Base-by-base conservation (phyloP, 1,284 basidiomycete genomes). In the Exobasidium rhododendri region DNA sequence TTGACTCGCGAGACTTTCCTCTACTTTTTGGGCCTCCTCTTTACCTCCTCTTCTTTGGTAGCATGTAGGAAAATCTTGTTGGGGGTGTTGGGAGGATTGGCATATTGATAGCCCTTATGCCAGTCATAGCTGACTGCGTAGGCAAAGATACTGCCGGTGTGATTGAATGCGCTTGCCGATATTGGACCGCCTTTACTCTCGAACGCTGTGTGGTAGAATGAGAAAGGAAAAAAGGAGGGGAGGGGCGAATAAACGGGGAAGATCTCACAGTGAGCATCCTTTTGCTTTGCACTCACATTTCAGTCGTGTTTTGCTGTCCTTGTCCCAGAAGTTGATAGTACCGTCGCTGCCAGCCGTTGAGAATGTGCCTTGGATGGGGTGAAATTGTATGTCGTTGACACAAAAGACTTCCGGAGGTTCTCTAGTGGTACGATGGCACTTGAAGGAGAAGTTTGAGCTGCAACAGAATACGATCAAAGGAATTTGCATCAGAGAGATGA, bases 301-400 rank as follows among this genome's bases (percentile, higher is more conserved):
- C 78, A 97, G 84, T 54, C 92, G 86, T 14, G 89, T 93, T 59
- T 92, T 88, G 10, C 88, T 86, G 78, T 92, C 90, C 81, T 91
- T 92, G 81, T 94, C 91, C 92, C 92, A 80, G 60, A 79, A 75
- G 58, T 74, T 78, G 58, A 80, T 75, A 7, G 71, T 71, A 29
- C 75, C 78, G 79, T 88, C 73, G 10, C 80, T 80, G 84, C 94
- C 94, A 64, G 89, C 92, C 0, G 93, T 97, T 31, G 90, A 90
- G 82, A 97, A 97, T 0, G 94, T 97, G 49, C 92, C 93, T 68
- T 94, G 90, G 0, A 88, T 85, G 51, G 91, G 91, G 78, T 97
- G 92, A 85, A 97, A 97, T 0, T 87, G 86, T 73, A 92, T 89
- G 62, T 90, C 89, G 75, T 98, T 97, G 61, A 97, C 92, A 0